Evolutionary conservation across 2,329 filamentous ascomycete species (phyloP).

Genomic region (Xylaria sp.): DNA sequence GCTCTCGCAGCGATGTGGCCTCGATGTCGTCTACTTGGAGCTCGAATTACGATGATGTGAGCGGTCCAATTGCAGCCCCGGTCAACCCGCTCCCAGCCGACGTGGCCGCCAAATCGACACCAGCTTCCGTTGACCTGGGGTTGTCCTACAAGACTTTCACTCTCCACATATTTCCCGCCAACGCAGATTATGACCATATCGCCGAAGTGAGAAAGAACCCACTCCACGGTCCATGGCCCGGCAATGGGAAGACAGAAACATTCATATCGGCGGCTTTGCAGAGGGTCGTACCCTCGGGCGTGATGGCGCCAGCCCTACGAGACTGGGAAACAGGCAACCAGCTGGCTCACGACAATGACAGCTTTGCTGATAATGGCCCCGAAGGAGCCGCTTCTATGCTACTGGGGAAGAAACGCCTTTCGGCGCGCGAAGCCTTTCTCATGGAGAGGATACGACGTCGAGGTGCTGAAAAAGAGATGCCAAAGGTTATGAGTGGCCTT

Average conservation of each 20-base stretch:
- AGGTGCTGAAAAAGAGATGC: slow-evolving; percentile 33
- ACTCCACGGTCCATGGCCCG: slow-evolving; percentile 48
- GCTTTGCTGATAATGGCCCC: slow-evolving; percentile 40
- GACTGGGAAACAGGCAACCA: slow-evolving; percentile 50
- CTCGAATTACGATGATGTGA: slow-evolving; percentile 39
- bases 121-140: slow-evolving; percentile 40
- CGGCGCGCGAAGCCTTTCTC: slow-evolving; percentile 34
- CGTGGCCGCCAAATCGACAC: slow-evolving; percentile 31
- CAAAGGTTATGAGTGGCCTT: slow-evolving; percentile 46
- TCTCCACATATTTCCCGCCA: slow-evolving; percentile 47
- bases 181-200: slow-evolving; percentile 44
- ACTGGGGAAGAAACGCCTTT: slow-evolving; percentile 39
- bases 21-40: slow-evolving; percentile 44
- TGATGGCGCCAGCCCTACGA: slow-evolving; percentile 45
- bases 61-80: slow-evolving; percentile 44
- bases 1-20: slow-evolving; percentile 15
- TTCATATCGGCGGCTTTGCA: slow-evolving; percentile 45
- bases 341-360: slow-evolving; percentile 39
- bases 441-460: slow-evolving; percentile 44
- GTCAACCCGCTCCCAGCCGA: slow-evolving; percentile 39
- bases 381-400: slow-evolving; percentile 43
- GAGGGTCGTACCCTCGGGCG: slow-evolving; percentile 42
- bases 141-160: slow-evolving; percentile 45
- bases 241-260: slow-evolving; percentile 39
- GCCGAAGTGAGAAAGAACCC: slow-evolving; percentile 42